Conservation (phyloP, 805 yeast species). For the Kodamaea restingae region DNA sequence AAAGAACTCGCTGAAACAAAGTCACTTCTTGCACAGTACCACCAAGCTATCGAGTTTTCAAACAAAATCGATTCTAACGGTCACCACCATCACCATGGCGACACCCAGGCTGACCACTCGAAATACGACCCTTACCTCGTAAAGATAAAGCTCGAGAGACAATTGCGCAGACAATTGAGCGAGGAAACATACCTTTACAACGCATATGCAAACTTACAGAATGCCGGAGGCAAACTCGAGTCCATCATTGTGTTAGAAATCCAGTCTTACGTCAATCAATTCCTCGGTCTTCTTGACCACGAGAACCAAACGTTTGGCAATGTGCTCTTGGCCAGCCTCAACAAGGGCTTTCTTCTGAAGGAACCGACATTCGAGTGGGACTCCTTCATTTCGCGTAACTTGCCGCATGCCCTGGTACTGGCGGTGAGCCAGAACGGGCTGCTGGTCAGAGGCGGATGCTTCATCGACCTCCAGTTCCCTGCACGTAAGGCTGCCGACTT, state of each 20-base stretch:
- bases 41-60: constrained; percentile 63
- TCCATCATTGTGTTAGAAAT: constrained; percentile 82
- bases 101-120: constrained; percentile 22
- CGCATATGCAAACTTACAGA: constrained; percentile 82
- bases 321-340: constrained; percentile 57
- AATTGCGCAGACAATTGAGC: constrained; percentile 67
- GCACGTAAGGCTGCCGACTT: constrained; percentile 45
- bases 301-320: constrained; percentile 72
- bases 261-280: constrained; percentile 73
- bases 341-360: constrained; percentile 63
- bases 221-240: constrained; percentile 81
- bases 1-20: constrained; percentile 49
- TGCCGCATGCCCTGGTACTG: constrained; percentile 30
- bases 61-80: constrained; percentile 35
- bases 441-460: constrained; percentile 30
- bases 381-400: constrained; percentile 68
- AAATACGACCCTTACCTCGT: constrained; percentile 80
- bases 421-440: constrained; percentile 26
- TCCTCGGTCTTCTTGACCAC: constrained; percentile 65
- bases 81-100: constrained; percentile 3
- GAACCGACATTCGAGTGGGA: constrained; percentile 88
- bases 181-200: constrained; percentile 88
- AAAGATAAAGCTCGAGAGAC: constrained; percentile 67
- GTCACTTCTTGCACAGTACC: constrained; percentile 43
- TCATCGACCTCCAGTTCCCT: constrained; percentile 38